Evolutionary conservation across 2,329 filamentous ascomycete species (phyloP), one percentile per base, ranked within the genome.

Genomic region (Cercospora canescens): DNA sequence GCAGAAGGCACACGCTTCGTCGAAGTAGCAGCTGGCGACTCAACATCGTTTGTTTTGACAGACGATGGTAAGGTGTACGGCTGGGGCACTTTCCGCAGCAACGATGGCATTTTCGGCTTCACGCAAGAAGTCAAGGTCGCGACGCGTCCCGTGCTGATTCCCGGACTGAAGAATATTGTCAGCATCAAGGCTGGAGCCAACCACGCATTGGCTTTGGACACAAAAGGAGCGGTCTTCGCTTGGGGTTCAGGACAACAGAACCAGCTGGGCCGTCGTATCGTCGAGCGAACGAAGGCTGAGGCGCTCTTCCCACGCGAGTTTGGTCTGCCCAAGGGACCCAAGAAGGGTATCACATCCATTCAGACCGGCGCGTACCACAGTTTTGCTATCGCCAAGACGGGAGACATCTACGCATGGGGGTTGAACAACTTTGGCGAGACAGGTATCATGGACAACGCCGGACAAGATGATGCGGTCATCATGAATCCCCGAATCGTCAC

Each of bases 391-490:
- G 85, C 86, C 72, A 86, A 88, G 67, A 85, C 89, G 30, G 89
- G 89, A 41, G 84, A 86, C 32, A 89, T 94, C 34, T 95, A 88
- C 79, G 87, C 89, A 0, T 96, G 93, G 92, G 93, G 93, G 26
- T 82, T 94, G 32, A 96, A 96, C 84, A 93, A 91, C 79, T 96
- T 91, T 78, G 91, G 90, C 69, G 90, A 96, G 81, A 91, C 91
- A 16, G 92, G 90, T 37, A 84, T 90, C 65, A 82, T 83, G 16
- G 84, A 87, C 50, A 83, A 85, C 62, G 88, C 86, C 14, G 89
- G 89, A 34, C 86, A 89, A 65, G 87, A 90, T 60, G 88, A 90
- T 70, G 89, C 89, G 35, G 87, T 90, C 67, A 86, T 96, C 59
- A 84, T 91, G n/a, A 86, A 87, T 71, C 91, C 93, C 2, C 87